Base-by-base conservation (phyloP, 768 basidiomycete genomes). In the Cystofilobasidium capitatum region DNA sequence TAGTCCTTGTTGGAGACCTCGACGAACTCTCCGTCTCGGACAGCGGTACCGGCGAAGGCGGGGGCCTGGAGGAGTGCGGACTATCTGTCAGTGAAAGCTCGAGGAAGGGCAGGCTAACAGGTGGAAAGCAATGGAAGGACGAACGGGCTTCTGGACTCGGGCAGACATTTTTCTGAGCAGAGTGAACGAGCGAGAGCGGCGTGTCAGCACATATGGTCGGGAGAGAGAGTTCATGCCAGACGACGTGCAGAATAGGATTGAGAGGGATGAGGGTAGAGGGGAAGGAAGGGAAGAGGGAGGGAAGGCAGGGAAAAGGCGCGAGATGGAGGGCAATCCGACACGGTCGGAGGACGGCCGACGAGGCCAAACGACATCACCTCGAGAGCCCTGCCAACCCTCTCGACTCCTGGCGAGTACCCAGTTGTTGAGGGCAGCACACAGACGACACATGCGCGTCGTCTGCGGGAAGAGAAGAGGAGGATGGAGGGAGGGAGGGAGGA, bases 1-100 rank as follows among this genome's bases (percentile, higher is more conserved):
- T 81, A 90, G 71, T 87, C 83, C 1, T 82, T 77, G 59, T 91
- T 78, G n/a, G 87, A 85, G 65, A 90, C 77, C 33, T 91, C 84
- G 73, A 85, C 82, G 79, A 96, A 92, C 69, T 82, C 76, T 62
- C 89, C 87, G 55, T 88, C 85, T 70, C 84, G 80, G 72, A 94
- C 87, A 70, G 86, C 84, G 44, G 85, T 81, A 59, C 76, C 76
- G 66, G 63, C 40, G 62, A 69, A 69, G 68, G 63, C 62, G 47
- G 68, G 68, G 17, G 68, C 68, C 51, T 55, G 14, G 10, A 55
- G 24, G 47, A 24, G 40, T 10, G 40, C 2, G 8, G 20, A 3
- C 8, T n/a, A n/a, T n/a, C n/a, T n/a, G 29, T 31, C 29, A 33
- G 6, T 10, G 13, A 14, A 55, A 16, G 17, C 16, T 29, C 31